phyloP scores from a whole-genome alignment of 1,284 basidiomycete species.

The Lentinus polychrous region DNA sequence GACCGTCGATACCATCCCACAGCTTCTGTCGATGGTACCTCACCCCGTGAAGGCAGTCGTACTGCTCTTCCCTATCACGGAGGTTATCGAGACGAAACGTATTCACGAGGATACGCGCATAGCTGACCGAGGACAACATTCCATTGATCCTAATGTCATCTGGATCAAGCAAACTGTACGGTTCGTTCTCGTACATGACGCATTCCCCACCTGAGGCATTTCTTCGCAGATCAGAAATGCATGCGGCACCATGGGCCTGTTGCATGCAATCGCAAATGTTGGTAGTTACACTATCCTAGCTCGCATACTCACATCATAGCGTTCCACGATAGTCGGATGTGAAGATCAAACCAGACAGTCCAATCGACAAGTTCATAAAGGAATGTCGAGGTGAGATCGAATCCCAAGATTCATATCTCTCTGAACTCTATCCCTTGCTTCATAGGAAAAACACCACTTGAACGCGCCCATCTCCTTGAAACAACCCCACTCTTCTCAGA shows the following conservation, averaged over 20 bases:
- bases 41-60: conserved; percentile 75
- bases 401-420: no score
- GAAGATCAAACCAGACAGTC: conserved; percentile 44
- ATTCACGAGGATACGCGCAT: conserved; percentile 53
- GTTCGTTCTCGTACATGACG: background rate
- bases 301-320: background rate
- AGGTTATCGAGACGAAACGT: conserved; percentile 42
- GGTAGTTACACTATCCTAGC: conserved; percentile 15
- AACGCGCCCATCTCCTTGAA: conserved; percentile 71
- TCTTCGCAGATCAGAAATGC: conserved; percentile 10
- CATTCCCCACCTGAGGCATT: background rate
- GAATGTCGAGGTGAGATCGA: conserved; percentile 49
- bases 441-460: conserved; percentile 56
- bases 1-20: background rate
- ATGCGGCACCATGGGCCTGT: conserved; percentile 5
- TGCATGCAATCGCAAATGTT: conserved; percentile 50
- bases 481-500: conserved; percentile 68
- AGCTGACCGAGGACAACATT: conserved; percentile 37
- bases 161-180: conserved; percentile 76
- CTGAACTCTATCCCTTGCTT: background rate
- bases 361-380: conserved; percentile 59
- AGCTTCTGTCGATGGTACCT: conserved; percentile 67
- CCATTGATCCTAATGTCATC: conserved; percentile 54
- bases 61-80: conserved; percentile 72
- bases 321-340: conserved; percentile 44